Percentiles rank a stretch among this genome's conserved stretches.
phyloP scores from a whole-genome alignment of 2,329 filamentous ascomycete species.

The Stromatinia cepivora region DNA sequence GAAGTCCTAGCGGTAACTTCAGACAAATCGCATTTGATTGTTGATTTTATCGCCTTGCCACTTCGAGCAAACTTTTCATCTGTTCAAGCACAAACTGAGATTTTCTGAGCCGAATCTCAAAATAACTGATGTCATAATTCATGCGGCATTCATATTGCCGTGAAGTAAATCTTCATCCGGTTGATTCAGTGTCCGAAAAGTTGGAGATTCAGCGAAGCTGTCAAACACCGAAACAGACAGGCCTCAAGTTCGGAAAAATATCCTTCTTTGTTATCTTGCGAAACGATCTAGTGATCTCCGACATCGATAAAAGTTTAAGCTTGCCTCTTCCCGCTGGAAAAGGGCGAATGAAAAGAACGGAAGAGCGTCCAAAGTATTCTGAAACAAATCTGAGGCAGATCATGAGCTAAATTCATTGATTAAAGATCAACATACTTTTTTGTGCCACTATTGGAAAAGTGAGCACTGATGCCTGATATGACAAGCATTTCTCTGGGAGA shows the following conservation, averaged over 20 bases:
- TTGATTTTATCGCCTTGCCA: background rate
- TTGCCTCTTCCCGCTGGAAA: no score
- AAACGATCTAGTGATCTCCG: slow-evolving; percentile 2
- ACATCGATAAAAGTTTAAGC: background rate
- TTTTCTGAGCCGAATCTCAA: background rate
- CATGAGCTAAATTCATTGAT: background rate
- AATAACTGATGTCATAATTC: slow-evolving; percentile 11
- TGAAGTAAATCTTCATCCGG: background rate
- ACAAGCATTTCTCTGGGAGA: background rate
- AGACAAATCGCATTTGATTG: background rate
- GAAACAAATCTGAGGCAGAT: slow-evolving; percentile 1
- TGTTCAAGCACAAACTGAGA: background rate
- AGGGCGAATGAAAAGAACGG: background rate
- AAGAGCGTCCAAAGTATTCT: background rate
- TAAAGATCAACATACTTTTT: background rate
- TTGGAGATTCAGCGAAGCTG: background rate
- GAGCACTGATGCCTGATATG: background rate
- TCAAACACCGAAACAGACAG: slow-evolving; percentile 1
- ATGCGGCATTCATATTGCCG: background rate
- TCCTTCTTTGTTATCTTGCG: background rate
- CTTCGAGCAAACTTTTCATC: background rate
- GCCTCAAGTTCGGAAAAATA: slow-evolving; percentile 1
- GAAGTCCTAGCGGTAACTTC: background rate
- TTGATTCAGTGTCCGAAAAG: background rate
- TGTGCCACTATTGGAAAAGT: background rate